Base-by-base conservation (phyloP, 371 early-diverging fungal species). In the Mucor racemosus region DNA sequence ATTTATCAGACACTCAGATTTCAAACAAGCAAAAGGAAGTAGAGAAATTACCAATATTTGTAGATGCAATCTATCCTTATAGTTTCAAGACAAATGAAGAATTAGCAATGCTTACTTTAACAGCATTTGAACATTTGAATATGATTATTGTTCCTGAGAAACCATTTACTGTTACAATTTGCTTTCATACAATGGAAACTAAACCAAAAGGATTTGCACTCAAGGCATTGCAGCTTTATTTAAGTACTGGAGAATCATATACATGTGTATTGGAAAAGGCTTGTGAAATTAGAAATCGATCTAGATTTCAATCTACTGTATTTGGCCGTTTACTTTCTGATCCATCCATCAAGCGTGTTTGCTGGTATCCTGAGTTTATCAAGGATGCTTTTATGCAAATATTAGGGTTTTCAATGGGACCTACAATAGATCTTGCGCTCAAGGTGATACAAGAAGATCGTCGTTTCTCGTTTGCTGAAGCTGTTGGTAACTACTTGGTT, bases 171-270 rank as follows among this genome's bases (percentile, higher is more conserved):
- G 68, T 65, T 9, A 64, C 64, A 9, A 67, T 80, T 7, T 57
- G 73, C 1, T 74, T 55, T 31, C 76, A 77, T 57, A n/a, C 57
- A 5, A 15, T 57, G 0, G 17, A 54, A 4, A 5, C 5, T 19
- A 64, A 44, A 1, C 21, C 31, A 8, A 15, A 35, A 5, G 15
- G 10, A 33, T n/a, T 53, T 41, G n/a, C 48, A 0, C 13, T 76
- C 9, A 80, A 80, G 21, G 80, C 69, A 0, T 7, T 80, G 0
- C 80, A 80, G 40, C 33, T 77, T 0, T 76, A 69, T 46, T 5
- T 81, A 5, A 67, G 62, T 11, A 73, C 73, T 1, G 68, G 71
- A 3, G 67, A 63, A 31, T 75, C 76, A 0, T 82, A 72, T 57
- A 76, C 74, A 0, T 60, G 76, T 7, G 26, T 78, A 1, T 3